Conservation (phyloP, 176 grass and related monocot species). For the Themeda triandra region DNA sequence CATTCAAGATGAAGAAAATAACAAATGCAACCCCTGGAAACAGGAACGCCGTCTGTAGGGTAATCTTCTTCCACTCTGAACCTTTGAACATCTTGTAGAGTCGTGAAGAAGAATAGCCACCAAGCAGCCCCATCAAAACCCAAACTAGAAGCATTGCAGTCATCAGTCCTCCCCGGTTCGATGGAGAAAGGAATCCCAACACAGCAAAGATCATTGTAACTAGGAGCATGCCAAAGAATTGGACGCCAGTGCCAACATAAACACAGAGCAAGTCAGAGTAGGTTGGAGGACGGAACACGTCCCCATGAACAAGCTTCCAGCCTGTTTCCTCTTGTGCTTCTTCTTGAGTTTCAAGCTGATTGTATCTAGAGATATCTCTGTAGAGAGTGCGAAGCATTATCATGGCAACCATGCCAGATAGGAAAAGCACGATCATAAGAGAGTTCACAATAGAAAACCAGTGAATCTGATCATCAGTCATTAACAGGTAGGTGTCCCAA, state of each 20-base stretch:
- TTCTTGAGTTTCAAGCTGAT: conserved; percentile 70
- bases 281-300: conserved; percentile 57
- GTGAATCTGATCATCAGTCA: conserved; percentile 72
- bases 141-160: conserved; percentile 70
- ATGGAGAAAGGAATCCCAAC: conserved; percentile 70
- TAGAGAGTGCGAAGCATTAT: conserved; percentile 74
- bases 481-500: conserved; percentile 72
- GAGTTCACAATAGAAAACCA: conserved; percentile 78
- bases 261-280: conserved; percentile 58
- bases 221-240: conserved; percentile 70
- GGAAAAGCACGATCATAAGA: conserved; percentile 67
- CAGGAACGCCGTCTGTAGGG: conserved; percentile 47
- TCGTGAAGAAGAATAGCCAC: conserved; percentile 58
- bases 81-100: conserved; percentile 80
- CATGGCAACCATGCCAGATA: conserved; percentile 78
- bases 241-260: conserved; percentile 62
- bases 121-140: conserved; percentile 69
- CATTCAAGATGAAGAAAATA: conserved; percentile 67
- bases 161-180: conserved; percentile 66
- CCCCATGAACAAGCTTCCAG: conserved; percentile 76
- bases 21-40: conserved; percentile 57
- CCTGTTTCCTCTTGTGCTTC: conserved; percentile 73
- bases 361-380: conserved; percentile 64
- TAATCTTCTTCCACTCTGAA: conserved; percentile 72
- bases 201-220: conserved; percentile 74